Evolutionary conservation across 805 yeast species (phyloP), one percentile per base, ranked within the genome.

Genomic region (Cyberlindnera amylophila): DNA sequence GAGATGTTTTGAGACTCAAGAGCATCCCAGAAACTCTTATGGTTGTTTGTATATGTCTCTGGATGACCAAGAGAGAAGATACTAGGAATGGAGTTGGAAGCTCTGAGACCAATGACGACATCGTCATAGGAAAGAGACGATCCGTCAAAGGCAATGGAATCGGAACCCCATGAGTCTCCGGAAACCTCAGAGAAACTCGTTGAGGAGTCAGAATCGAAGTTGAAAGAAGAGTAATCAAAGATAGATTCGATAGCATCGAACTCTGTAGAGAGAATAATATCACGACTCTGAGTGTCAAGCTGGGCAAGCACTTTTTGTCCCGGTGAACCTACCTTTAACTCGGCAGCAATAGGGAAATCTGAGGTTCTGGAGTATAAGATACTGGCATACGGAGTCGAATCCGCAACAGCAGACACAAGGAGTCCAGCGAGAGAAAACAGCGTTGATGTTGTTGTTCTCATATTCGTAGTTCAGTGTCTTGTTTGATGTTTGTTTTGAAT

Each of bases 111-210:
- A 31, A 47, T 32, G 26, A 44, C 39, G 28, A 47, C 43, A n/a
- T 37, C 34, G 2, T 26, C 11, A 18, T 36, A 47, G 1, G 36
- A 16, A 4, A 15, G 7, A 4, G 38, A 29, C 10, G 48, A 44
- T 4, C 45, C 46, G 9, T 27, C 36, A 32, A 47, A 39, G 10
- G 28, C n/a, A 4, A 47, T 6, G 24, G 15, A 19, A 21, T 47
- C 48, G 7, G 46, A 44, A 4, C 51, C 51, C 51, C 48, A 47
- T 7, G 32, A 31, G 23, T 27, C 30, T 7, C 38, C 41, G 11
- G 37, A 27, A 18, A 16, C 32, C 2, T n/a, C 4, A 1, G 27
- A n/a, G 37, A 33, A 47, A 3, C 46, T 33, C 2, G 45, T 26
- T 1, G 48, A 47, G 3, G 17, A 7, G 12, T 34, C 17, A 4